Base-by-base conservation (phyloP, 805 yeast species). In the Starmera caribaea region DNA sequence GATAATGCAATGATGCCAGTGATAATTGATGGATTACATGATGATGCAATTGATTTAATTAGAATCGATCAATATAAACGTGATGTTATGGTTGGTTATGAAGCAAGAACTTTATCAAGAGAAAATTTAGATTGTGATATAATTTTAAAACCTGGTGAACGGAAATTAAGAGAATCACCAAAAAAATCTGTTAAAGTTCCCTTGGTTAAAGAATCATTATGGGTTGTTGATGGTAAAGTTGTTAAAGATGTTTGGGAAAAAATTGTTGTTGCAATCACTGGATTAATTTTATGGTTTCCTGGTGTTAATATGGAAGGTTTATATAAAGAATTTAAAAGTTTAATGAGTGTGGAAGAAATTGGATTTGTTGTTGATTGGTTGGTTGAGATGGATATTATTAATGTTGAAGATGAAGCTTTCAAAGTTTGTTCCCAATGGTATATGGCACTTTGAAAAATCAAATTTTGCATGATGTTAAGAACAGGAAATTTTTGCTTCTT, bases 41-140 rank as follows among this genome's bases (percentile, higher is more conserved):
- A 62, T 6, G 51, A 58, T 5, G 53, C 58, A 13, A 45, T 79
- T 4, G 54, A 59, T 9, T 45, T 80, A 4, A 67, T 68, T 4
- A 66, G 81, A 35, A 67, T 83, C 16, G 85, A 83, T 47, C 71
- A 71, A 38, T 59, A 69, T 9, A 67, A 74, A 41, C 67, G 63
- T 13, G 57, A 58, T 16, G 55, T 70, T n/a, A 66, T 73, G 38
- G 66, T 69, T 30, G 80, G 85, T 11, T 89, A 88, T 54, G 81
- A 81, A 32, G 82, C 96, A 1, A 71, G 96, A 45, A 65, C 75
- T 15, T 72, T 84, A 32, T 94, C 85, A 44, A 74, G 80, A 46
- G 75, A 69, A 33, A 79, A 68, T 55, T 69, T 74, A 37, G 86
- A 72, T 50, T 81, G 78, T 54, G 95, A 75, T 53, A 75, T 78